Evolutionary conservation across 352 stramenopile species (phyloP).

Genomic region (Pythium folliculosum): DNA sequence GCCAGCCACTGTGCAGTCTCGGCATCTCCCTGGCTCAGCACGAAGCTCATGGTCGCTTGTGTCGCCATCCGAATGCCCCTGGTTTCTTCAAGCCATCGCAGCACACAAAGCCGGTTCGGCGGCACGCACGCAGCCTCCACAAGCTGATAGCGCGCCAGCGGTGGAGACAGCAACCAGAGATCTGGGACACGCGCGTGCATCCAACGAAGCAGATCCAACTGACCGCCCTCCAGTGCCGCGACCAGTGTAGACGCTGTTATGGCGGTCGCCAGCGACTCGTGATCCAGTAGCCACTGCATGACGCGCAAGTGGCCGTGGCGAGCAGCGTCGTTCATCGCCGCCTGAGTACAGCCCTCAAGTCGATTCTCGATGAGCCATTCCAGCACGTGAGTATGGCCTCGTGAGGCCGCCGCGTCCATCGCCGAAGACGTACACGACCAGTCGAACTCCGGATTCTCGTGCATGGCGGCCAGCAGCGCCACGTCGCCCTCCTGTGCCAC

Average conservation of each 20-base stretch:
- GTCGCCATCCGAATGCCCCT: slow-evolving; percentile 17
- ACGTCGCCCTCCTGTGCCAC: slow-evolving; percentile 34
- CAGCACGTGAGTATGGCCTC: slow-evolving; percentile 36
- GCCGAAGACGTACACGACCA: slow-evolving; percentile 36
- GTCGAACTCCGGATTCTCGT: slow-evolving; percentile 18
- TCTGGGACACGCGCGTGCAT: not conserved
- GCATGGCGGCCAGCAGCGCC: slow-evolving; percentile 33
- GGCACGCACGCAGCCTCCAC: slow-evolving; percentile 25
- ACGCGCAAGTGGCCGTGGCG: slow-evolving; percentile 30
- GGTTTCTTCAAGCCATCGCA: slow-evolving; percentile 19
- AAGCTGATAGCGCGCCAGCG: not conserved
- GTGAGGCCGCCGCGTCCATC: slow-evolving; percentile 41
- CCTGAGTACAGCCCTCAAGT: slow-evolving; percentile 36
- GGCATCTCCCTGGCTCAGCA: slow-evolving; percentile 14
- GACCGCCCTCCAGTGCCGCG: slow-evolving; percentile 21
- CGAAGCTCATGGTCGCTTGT: slow-evolving; percentile 12
- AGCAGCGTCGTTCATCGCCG: slow-evolving; percentile 39
- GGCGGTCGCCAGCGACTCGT: not conserved
- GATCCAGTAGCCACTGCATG: slow-evolving; percentile 25
- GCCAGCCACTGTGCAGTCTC: slow-evolving; percentile 25
- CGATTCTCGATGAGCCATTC: slow-evolving; percentile 38
- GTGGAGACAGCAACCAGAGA: not conserved
- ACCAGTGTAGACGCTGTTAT: not conserved
- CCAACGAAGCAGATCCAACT: slow-evolving; percentile 5
- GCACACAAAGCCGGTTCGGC: slow-evolving; percentile 9